Conservation (phyloP, 2,329 filamentous ascomycete genomes). For the Cryphonectria japonica region DNA sequence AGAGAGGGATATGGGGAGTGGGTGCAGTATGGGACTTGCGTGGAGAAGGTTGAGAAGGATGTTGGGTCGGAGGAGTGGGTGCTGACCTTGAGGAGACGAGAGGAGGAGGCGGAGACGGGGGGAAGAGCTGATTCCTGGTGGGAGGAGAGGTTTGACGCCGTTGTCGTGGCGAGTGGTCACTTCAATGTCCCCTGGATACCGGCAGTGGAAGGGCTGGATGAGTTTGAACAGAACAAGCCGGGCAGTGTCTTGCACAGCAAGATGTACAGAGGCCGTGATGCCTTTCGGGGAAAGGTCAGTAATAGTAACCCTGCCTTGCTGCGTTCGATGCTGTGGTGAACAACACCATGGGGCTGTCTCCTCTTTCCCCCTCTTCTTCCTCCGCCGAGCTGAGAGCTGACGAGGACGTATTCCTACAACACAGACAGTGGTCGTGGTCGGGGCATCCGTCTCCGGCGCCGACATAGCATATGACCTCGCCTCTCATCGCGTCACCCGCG, state of each 20-base stretch:
- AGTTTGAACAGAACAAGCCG: conserved; percentile 48
- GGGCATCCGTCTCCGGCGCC: conserved; percentile 66
- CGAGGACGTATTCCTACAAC: background rate
- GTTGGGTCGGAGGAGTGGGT: conserved; percentile 51
- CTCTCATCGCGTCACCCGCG: conserved; percentile 25
- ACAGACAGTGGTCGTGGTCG: conserved; percentile 63
- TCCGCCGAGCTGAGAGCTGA: background rate
- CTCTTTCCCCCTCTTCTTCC: no score
- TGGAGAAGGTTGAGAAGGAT: conserved; percentile 59
- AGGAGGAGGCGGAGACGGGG: conserved; percentile 23
- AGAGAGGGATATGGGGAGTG: conserved; percentile 57
- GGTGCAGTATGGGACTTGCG: conserved; percentile 61
- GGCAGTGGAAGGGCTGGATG: conserved; percentile 50
- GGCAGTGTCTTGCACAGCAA: conserved; percentile 61
- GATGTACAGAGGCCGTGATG: conserved; percentile 52
- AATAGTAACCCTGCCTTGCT: background rate
- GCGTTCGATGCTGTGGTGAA: background rate
- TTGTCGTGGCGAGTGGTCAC: conserved; percentile 62
- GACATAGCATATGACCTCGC: conserved; percentile 51
- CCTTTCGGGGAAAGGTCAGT: conserved; percentile 50
- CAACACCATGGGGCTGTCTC: background rate
- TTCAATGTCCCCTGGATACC: conserved; percentile 61
- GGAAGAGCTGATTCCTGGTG: conserved; percentile 60
- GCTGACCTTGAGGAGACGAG: conserved; percentile 52
- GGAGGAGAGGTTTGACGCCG: conserved; percentile 62